Evolutionary conservation across 1,284 basidiomycete genomes (phyloP), one percentile per base, ranked within the genome.

Genomic region (Trametes hirsuta): DNA sequence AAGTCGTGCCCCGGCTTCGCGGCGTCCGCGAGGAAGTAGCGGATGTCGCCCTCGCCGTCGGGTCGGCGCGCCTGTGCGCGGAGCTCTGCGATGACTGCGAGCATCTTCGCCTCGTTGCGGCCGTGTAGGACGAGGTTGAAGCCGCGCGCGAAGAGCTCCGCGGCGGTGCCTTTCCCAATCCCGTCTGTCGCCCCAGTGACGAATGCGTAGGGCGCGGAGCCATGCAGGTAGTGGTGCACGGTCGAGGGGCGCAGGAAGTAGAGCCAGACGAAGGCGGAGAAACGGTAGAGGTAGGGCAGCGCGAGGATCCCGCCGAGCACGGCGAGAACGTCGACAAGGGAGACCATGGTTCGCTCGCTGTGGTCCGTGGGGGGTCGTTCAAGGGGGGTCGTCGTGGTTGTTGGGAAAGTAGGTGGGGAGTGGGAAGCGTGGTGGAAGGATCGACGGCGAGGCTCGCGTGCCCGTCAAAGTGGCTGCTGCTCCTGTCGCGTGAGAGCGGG

Each of bases 121-220:
- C 71, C 72, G 45, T 74, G 72, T 18, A 74, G 50, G 55, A 74
- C 67, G 40, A 74, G 56, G 46, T 69, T 74, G 68, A 74, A 74
- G 15, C 72, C 71, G 34, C 61, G 64, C 34, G 52, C 55, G 53
- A 72, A 71, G 18, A 74, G 67, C 66, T 73, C 70, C 4, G 62
- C 61, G 9, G 72, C 71, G 6, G 66, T 45, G 4, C 65, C 67
- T 53, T 69, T 71, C 35, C 72, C 72, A n/a, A 74, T 74, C 15
- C 72, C 72, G 54, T 74, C 72, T 15, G 72, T 66, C 2, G 72
- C 72, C 1, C 72, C 72, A 0, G 72, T 74, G 37, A 74, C 58
- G 44, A 74, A 49, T 1, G 72, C 72, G 58, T 71, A 73, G 0
- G 72, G 62, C 14, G 62, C 57, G 1, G 48, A 21, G 6, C 70